Evolutionary conservation across 345 rosid genomes (phyloP).

Genomic region (Iberis pinnata): DNA sequence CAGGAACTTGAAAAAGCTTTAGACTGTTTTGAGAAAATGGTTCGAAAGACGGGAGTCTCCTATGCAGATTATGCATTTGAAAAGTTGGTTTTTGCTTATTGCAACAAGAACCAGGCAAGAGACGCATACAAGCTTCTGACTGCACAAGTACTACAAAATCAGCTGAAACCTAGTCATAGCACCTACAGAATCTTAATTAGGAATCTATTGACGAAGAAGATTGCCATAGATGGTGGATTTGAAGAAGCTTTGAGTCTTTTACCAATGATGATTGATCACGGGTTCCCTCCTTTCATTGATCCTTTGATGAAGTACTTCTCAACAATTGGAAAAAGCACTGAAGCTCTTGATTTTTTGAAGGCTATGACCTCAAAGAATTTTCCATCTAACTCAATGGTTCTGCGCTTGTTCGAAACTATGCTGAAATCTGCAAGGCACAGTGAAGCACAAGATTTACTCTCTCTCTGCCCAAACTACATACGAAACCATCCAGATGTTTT

Average conservation of each 20-base stretch:
- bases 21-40: constrained; percentile 48
- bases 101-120: constrained; percentile 47
- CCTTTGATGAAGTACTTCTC: constrained; percentile 65
- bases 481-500: constrained; percentile 75
- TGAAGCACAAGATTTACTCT: constrained; percentile 69
- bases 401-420: constrained; percentile 61
- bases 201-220: constrained; percentile 48
- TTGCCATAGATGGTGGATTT: constrained; percentile 55
- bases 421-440: constrained; percentile 53
- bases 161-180: constrained; percentile 50
- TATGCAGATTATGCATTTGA: constrained; percentile 49
- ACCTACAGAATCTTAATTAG: constrained; percentile 56
- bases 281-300: constrained; percentile 66
- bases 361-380: constrained; percentile 60
- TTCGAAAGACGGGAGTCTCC: constrained; percentile 41
- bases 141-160: constrained; percentile 30
- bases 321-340: constrained; percentile 52
- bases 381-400: constrained; percentile 51
- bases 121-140: constrained; percentile 60
- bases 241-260: constrained; percentile 57
- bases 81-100: constrained; percentile 53
- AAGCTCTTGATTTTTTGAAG: constrained; percentile 55
- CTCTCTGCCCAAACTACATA: constrained; percentile 53
- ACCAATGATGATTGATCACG: constrained; percentile 63
- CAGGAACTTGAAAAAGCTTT: constrained; percentile 64